Conservation (phyloP, 148 eudicot species). For the Drosera capensis region DNA sequence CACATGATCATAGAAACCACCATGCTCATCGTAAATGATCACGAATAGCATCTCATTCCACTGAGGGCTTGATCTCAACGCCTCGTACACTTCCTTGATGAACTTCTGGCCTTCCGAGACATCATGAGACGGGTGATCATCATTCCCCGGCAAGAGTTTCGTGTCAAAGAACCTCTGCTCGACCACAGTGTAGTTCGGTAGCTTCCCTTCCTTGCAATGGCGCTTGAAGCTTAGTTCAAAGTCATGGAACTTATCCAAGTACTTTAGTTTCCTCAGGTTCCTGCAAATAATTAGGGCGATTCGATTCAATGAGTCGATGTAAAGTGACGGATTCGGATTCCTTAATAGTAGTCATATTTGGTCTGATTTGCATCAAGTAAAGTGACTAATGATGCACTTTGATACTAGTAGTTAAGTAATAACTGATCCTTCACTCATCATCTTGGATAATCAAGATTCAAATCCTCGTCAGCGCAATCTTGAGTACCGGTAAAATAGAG, state of each 20-base stretch:
- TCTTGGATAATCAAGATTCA: too few species aligned
- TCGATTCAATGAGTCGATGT: too few species aligned
- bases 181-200: conserved; percentile 42
- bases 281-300: too few species aligned
- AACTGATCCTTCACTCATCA: too few species aligned
- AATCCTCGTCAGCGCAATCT: too few species aligned
- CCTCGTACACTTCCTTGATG: conserved; percentile 61
- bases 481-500: conserved; percentile 58
- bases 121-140: conserved; percentile 61
- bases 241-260: conserved; percentile 24
- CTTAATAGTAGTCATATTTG: too few species aligned
- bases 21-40: conserved; percentile 71
- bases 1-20: conserved; percentile 79
- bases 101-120: conserved; percentile 56
- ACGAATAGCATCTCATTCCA: conserved; percentile 69
- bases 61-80: conserved; percentile 68
- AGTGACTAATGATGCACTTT: too few species aligned
- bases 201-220: conserved; percentile 35
- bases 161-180: conserved; percentile 39
- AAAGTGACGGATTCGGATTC: too few species aligned
- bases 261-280: conserved; percentile 13
- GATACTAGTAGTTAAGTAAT: too few species aligned
- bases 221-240: conserved; percentile 26
- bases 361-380: too few species aligned
- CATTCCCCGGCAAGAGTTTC: conserved; percentile 26